phyloP scores from a whole-genome alignment of 352 stramenopile species.

The Phytopythium delawarense region DNA sequence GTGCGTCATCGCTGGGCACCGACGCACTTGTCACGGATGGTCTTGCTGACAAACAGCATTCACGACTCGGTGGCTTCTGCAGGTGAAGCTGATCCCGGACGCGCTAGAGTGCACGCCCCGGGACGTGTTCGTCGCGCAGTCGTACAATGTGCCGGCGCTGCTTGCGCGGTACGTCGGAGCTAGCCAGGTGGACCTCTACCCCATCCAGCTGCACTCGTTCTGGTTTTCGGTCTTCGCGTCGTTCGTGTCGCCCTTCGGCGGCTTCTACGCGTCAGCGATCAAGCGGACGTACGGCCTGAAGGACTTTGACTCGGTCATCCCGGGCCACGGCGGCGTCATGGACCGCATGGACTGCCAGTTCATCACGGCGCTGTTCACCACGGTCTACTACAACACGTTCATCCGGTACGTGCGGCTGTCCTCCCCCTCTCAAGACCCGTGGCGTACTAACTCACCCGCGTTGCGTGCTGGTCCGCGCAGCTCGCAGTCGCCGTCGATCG shows the following conservation, averaged over 20 bases:
- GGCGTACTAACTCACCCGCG: neutral
- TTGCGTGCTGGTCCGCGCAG: slow-evolving; percentile 17
- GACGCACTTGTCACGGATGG: too few species aligned
- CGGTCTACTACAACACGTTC: slow-evolving; percentile 98
- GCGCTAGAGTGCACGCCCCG: slow-evolving; percentile 57
- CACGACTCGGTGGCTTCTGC: slow-evolving; percentile 3
- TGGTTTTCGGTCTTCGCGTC: slow-evolving; percentile 96
- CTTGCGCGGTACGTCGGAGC: slow-evolving; percentile 78
- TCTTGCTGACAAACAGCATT: neutral
- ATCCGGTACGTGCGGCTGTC: slow-evolving; percentile 60
- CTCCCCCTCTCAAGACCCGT: neutral
- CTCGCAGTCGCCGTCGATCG: slow-evolving; percentile 55
- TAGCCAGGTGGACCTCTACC: slow-evolving; percentile 77
- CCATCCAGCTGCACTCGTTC: slow-evolving; percentile 95
- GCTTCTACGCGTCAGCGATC: slow-evolving; percentile 98
- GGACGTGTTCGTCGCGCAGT: slow-evolving; percentile 53
- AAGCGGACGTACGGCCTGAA: slow-evolving; percentile 99
- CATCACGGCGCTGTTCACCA: slow-evolving; percentile 93
- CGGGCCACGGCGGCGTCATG: slow-evolving; percentile 96
- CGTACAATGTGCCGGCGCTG: slow-evolving; percentile 63
- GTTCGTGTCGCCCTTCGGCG: slow-evolving; percentile 98
- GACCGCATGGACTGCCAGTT: slow-evolving; percentile 98
- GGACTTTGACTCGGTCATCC: slow-evolving; percentile 99
- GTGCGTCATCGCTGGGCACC: slow-evolving; percentile 8
- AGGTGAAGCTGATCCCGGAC: slow-evolving; percentile 64